Conservation (phyloP, 345 rosid species). For the Balakata baccata region DNA sequence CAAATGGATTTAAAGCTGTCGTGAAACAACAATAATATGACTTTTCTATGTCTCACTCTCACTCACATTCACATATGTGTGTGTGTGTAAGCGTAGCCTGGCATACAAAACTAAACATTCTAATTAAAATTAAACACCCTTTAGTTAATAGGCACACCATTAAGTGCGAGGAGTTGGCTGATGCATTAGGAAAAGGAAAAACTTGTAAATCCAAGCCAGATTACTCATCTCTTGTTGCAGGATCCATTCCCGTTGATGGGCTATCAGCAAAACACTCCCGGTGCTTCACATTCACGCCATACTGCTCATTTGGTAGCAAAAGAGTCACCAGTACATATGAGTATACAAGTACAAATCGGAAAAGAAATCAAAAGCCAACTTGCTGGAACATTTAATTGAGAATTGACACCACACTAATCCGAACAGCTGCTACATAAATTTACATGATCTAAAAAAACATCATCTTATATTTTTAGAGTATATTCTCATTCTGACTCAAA, state of each 20-base stretch:
- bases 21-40: background rate
- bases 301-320: conserved; percentile 43
- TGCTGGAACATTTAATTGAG: background rate
- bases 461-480: background rate
- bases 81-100: too few species aligned
- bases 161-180: too few species aligned
- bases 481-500: background rate
- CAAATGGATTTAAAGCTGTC: too few species aligned
- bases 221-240: conserved; percentile 52
- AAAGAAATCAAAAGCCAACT: background rate
- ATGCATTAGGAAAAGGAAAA: background rate
- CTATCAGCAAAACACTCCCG: conserved; percentile 87
- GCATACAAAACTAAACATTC: background rate
- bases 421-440: background rate
- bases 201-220: background rate
- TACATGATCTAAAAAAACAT: background rate
- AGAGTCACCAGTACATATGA: conserved; percentile 3
- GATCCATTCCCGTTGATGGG: conserved; percentile 61
- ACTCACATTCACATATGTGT: too few species aligned
- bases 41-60: too few species aligned
- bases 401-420: background rate
- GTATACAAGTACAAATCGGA: background rate
- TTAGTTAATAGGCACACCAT: background rate
- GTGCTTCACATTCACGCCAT: conserved; percentile 86
- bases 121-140: background rate